Conservation (phyloP, 2,329 filamentous ascomycete species). For the Cordyceps pruinosa region DNA sequence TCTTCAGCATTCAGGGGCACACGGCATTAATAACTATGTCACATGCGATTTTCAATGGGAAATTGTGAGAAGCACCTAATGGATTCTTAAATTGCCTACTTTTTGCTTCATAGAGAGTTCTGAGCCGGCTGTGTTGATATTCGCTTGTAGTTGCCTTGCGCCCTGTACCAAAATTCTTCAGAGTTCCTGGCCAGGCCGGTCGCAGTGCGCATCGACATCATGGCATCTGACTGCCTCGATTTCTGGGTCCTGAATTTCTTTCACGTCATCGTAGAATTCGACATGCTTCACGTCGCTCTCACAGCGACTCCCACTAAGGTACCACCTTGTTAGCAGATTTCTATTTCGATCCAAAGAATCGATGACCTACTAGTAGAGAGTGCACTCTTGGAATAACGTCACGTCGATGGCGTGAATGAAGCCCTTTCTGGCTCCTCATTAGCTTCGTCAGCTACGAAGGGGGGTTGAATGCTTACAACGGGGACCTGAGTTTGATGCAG, state of each 20-base stretch:
- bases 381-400: background rate
- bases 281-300: background rate
- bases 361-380: conserved; percentile 1
- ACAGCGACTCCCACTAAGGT: background rate
- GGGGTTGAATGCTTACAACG: background rate
- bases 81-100: background rate
- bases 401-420: background rate
- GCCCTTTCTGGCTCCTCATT: background rate
- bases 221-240: background rate
- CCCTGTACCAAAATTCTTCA: background rate
- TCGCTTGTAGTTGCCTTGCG: background rate
- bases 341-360: background rate
- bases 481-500: background rate
- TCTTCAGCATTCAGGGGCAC: background rate
- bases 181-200: background rate
- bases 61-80: background rate
- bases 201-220: background rate
- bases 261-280: background rate
- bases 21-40: background rate
- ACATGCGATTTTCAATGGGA: background rate
- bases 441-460: background rate
- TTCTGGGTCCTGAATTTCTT: background rate
- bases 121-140: background rate
- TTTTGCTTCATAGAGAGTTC: too few relatives aligned
- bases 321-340: background rate